These are phyloP conservation scores for Baeospora myosura DNA, from an alignment of 1,284 basidiomycete species.

Conservation along the genomic window DNA sequence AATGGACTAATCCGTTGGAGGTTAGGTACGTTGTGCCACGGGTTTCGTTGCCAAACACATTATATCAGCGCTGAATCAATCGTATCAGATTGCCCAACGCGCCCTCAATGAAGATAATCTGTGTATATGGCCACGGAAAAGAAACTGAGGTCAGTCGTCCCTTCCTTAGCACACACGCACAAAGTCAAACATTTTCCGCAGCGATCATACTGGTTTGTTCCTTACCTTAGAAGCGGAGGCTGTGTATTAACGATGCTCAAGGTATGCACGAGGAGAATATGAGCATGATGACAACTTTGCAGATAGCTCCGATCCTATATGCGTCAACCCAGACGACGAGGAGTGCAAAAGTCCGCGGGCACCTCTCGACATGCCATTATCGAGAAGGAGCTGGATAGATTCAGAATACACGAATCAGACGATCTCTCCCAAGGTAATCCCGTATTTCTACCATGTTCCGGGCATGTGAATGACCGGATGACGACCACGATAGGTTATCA, in stretches of 20 bases:
- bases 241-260: conserved; percentile 16
- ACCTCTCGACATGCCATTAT: conserved; percentile 52
- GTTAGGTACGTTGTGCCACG: conserved; percentile 64
- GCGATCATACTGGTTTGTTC: conserved; percentile 68
- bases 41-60: neutral
- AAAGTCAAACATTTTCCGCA: conserved; percentile 21
- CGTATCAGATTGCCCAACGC: conserved; percentile 71
- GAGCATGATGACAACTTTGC: conserved; percentile 56
- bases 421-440: conserved; percentile 49
- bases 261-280: conserved; percentile 69
- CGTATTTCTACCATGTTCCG: neutral
- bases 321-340: conserved; percentile 28
- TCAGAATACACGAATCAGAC: conserved; percentile 66
- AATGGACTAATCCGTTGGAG: conserved; percentile 97
- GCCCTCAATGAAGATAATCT: conserved; percentile 90
- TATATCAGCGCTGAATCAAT: conserved; percentile 1
- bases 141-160: conserved; percentile 73
- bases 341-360: conserved; percentile 38
- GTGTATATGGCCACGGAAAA: conserved; percentile 94
- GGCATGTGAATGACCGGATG: neutral
- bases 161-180: neutral
- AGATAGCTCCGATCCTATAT: conserved; percentile 33
- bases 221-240: neutral
- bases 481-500: conserved; percentile 42
- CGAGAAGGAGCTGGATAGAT: conserved; percentile 77